Conservation (phyloP, 768 basidiomycete species). For the Lactarius sp. region DNA sequence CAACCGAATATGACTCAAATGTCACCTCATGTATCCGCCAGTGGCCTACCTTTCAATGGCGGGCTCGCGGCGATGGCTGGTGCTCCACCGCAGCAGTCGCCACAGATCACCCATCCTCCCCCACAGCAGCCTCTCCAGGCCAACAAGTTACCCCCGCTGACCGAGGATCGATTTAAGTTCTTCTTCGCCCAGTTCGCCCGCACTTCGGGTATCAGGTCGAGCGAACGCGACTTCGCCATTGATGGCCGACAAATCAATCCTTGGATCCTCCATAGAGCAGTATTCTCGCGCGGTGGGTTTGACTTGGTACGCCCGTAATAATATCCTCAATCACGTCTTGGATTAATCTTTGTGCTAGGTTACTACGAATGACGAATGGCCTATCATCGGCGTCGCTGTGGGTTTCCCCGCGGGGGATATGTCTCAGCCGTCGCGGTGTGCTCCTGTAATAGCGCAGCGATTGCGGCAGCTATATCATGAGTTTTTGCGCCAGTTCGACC, state of each 20-base stretch:
- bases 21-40: conserved; percentile 6
- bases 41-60: neutral
- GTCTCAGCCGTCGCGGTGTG: conserved; percentile 7
- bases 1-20: conserved; percentile 18
- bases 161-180: conserved; percentile 10
- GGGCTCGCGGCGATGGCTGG: neutral
- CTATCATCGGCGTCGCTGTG: conserved; percentile 4
- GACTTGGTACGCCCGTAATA: conserved; percentile 2
- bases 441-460: conserved; percentile 4
- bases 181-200: conserved; percentile 4
- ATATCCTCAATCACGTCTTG: neutral
- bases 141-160: conserved; percentile 1
- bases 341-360: conserved; percentile 3
- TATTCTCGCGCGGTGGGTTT: conserved; percentile 9
- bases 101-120: neutral
- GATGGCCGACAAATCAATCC: conserved; percentile 5
- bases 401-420: conserved; percentile 11
- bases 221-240: conserved; percentile 8
- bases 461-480: conserved; percentile 12
- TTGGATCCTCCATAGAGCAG: conserved; percentile 8
- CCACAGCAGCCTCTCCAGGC: neutral
- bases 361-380: conserved; percentile 14
- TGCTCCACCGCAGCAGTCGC: conserved; percentile 10
- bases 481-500: neutral
- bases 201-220: neutral